Evolutionary conservation across 768 basidiomycete species (phyloP), one percentile per base, ranked within the genome.

Genomic region (Lactarius hatsudake): DNA sequence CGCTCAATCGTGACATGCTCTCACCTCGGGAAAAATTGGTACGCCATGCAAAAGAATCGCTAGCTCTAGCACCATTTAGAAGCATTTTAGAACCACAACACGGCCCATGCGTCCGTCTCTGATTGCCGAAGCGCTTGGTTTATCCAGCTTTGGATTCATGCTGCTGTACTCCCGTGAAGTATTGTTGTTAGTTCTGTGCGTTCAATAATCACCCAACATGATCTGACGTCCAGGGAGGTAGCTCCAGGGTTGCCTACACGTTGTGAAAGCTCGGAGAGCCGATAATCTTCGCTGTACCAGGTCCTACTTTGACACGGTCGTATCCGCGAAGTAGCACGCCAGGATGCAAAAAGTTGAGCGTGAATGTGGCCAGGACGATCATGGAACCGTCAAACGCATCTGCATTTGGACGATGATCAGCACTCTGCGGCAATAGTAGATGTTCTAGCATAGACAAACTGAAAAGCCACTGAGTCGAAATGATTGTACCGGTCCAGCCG

Each of bases 381-480:
- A 67, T 70, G 15, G 40, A 59, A 23, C 62, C 66, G 26, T 67
- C 66, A 28, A 67, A 61, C n/a, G 32, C 57, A 28, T 63, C 66
- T 67, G 38, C 45, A 10, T 28, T 18, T 13, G 9, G 12, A 34
- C 9, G n/a, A 40, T 18, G 53, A 15, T 40, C 63, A 51, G 23
- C 34, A 30, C 32, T 36, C 30, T 32, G 48, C 12, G 12, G 23
- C 23, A 10, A 23, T 13, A 3, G n/a, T 23, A 12, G 15, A 42
- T 32, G n/a, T 18, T 12, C 7, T 5, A 12, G 30, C 28, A 28
- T n/a, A 26, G 10, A 68, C 67, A 36, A 26, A 68, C 67, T 45
- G 58, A 68, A 68, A 18, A 63, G 62, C 62, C 60, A 61, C 59
- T 70, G 62, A 5, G 62, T 70, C 12, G 53, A 48, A 38, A 70